Evolutionary conservation across 2,329 filamentous ascomycete genomes (phyloP).

Genomic region (Botryosphaeria dothidea): DNA sequence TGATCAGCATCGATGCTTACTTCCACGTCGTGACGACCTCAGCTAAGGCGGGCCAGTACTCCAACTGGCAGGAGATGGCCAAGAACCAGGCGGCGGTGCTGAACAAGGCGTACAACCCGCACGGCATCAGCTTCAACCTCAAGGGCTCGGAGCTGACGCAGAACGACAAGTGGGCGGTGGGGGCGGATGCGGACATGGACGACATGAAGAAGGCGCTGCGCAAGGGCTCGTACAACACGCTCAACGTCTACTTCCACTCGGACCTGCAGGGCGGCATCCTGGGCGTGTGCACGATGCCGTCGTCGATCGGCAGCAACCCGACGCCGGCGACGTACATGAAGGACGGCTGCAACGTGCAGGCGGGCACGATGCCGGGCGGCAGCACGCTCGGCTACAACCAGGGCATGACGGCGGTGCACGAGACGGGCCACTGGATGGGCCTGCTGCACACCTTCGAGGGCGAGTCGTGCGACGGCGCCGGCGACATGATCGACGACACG

Average conservation of each 20-base stretch:
- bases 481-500: constrained; percentile 49
- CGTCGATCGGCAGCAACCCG: constrained; percentile 40
- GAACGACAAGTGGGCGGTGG: constrained; percentile 57
- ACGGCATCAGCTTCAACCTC: constrained; percentile 55
- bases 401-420: constrained; percentile 50
- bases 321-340: constrained; percentile 46
- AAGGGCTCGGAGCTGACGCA: constrained; percentile 50
- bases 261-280: constrained; percentile 51
- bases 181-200: constrained; percentile 45
- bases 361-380: constrained; percentile 58
- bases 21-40: constrained; percentile 48
- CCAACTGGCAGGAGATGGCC: constrained; percentile 39
- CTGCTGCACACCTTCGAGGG: constrained; percentile 51
- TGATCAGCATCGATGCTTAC: constrained; percentile 43
- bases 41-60: constrained; percentile 39
- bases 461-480: constrained; percentile 44
- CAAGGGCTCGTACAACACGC: constrained; percentile 53
- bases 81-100: constrained; percentile 38
- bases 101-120: constrained; percentile 49
- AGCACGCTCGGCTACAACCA: constrained; percentile 50
- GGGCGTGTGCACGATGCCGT: constrained; percentile 56
- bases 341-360: constrained; percentile 60
- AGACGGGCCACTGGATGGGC: constrained; percentile 51
- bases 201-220: constrained; percentile 57
- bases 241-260: constrained; percentile 64